Base-by-base conservation (phyloP, 2,329 filamentous ascomycete genomes). In the Periglandula ipomoeae region DNA sequence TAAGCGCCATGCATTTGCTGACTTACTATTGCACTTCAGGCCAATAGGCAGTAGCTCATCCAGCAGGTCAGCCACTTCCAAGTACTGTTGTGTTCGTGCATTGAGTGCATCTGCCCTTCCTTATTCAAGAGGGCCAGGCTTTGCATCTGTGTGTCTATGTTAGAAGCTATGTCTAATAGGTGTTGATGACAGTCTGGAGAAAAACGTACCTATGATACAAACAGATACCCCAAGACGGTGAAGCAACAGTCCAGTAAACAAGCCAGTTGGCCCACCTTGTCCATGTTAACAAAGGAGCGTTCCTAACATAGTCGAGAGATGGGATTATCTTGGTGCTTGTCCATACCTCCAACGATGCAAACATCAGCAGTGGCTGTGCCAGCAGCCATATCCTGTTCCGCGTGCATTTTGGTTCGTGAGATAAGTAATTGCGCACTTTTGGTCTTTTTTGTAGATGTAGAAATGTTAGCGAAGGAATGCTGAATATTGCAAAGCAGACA, bases 71-170 rank as follows among this genome's bases (percentile, higher is more conserved):
- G 67, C 70, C 6, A 72, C 63, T 44, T 74, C 70, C 2, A 74
- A 61, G 27, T 71, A 71, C 40, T 75, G 72, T 37, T 75, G 72
- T 0, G 70, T 73, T 9, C 72, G 64, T 5, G 72, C 72, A 37
- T 74, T 75, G 47, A 75, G 59, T 0, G 72, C 72, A 56, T 75
- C 72, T 34, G 72, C 72, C 19, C 72, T 62, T 2, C 72, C 72
- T 3, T 73, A 55, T 3, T 67, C 59, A 3, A 75, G 55, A 0
- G 66, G 63, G 0, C 58, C 59, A 1, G 63, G 53, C 52, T 72
- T 71, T 40, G 59, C 65, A 37, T 71, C 70, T 72, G 2, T 2
- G 39, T 2, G 10, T 35, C 22, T 20, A 15, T 4, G 2, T 39
- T 32, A 30, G 17, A 3, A 20, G n/a, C 24, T 35, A 35, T 13